Conservation (phyloP, 75 land plant species). For the Chamaecyparis obtusa region DNA sequence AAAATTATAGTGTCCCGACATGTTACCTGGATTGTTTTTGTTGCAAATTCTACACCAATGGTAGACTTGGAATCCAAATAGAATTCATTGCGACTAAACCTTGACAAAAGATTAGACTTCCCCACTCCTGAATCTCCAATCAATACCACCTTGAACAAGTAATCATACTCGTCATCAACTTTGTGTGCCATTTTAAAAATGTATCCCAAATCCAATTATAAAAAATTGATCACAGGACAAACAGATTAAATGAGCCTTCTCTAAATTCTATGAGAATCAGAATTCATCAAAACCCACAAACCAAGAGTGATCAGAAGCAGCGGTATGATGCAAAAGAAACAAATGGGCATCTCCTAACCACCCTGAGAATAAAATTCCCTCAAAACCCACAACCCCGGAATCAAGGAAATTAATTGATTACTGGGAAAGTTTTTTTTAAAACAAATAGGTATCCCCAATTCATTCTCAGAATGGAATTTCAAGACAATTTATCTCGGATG, state of each 20-base stretch:
- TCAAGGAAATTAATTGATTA: neutral
- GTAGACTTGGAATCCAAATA: constrained; percentile 17
- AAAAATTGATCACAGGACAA: neutral
- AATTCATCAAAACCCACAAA: neutral
- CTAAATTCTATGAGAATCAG: neutral
- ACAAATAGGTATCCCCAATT: neutral
- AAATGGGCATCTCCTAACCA: neutral
- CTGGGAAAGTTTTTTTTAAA: neutral
- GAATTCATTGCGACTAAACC: constrained; percentile 28
- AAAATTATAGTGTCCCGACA: neutral
- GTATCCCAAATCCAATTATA: neutral
- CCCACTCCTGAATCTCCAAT: constrained; percentile 40
- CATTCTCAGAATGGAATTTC: neutral
- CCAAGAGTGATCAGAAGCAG: neutral
- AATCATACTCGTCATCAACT: constrained; percentile 33
- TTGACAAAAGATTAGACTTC: constrained; percentile 39
- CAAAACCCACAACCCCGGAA: neutral
- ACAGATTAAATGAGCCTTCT: neutral
- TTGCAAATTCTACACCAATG: constrained; percentile 20
- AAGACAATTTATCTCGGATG: too few relatives aligned
- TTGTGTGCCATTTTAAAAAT: constrained; percentile 25
- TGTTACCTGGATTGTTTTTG: constrained; percentile 10
- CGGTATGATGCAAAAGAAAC: neutral
- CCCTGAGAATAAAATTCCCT: neutral
- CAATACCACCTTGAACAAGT: constrained; percentile 36